Evolutionary conservation across 2,329 filamentous ascomycete species (phyloP).

Genomic region (Pestalotiopsis sp.): DNA sequence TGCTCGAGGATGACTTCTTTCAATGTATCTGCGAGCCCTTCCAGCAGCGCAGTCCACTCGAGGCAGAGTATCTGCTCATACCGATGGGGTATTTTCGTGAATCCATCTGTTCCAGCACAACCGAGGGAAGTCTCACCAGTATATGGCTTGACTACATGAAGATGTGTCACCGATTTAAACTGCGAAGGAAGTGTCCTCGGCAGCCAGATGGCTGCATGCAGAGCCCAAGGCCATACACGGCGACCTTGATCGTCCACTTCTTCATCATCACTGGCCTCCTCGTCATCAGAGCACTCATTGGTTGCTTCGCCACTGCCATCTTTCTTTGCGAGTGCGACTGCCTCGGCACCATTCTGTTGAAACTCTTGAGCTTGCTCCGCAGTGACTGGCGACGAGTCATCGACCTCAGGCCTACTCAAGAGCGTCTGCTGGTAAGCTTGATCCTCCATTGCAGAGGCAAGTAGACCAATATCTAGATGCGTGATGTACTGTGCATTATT

Average conservation of each 20-base stretch:
- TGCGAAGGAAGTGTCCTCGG: background rate
- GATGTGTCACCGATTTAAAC: slow-evolving; percentile 8
- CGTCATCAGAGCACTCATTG: background rate
- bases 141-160: slow-evolving; percentile 13
- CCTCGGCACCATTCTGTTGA: slow-evolving; percentile 2
- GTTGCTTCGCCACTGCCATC: too few relatives aligned
- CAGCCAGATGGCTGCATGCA: slow-evolving; percentile 2
- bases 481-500: slow-evolving; percentile 6
- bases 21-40: background rate
- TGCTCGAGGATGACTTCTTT: slow-evolving; percentile 15
- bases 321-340: background rate
- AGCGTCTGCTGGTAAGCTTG: background rate
- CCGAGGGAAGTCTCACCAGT: background rate
- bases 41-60: slow-evolving; percentile 8
- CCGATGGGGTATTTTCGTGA: background rate
- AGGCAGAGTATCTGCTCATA: slow-evolving; percentile 10
- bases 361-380: background rate
- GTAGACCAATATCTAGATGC: slow-evolving; percentile 12
- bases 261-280: too few relatives aligned
- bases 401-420: background rate
- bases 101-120: background rate
- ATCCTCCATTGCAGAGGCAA: slow-evolving; percentile 9
- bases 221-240: background rate
- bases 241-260: background rate
- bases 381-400: background rate